These are phyloP conservation scores for Maudiozyma bulderi DNA, from an alignment of 805 yeast species.

Conservation along the genomic window DNA sequence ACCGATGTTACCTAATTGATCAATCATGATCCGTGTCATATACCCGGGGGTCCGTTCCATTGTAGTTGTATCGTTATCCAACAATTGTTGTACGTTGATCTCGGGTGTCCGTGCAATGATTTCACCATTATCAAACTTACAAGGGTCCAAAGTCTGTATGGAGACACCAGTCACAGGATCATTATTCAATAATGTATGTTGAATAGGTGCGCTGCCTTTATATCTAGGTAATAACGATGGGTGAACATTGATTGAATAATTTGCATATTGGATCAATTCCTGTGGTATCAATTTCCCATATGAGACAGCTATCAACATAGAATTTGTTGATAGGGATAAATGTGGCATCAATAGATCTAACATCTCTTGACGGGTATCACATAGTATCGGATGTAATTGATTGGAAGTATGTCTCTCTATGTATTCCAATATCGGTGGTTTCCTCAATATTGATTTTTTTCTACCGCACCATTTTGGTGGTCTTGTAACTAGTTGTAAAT, in stretches of 20 bases:
- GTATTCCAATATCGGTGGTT: slow-evolving; percentile 41
- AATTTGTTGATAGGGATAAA: slow-evolving; percentile 22
- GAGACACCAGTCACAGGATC: slow-evolving; percentile 71
- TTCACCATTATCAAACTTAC: slow-evolving; percentile 71
- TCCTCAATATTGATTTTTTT: slow-evolving; percentile 35
- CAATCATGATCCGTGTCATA: slow-evolving; percentile 30
- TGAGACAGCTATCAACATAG: slow-evolving; percentile 79
- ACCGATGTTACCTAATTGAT: slow-evolving; percentile 50
- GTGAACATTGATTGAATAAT: slow-evolving; percentile 75
- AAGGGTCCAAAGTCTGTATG: slow-evolving; percentile 82
- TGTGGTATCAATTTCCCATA: slow-evolving; percentile 77
- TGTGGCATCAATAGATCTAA: slow-evolving; percentile 5
- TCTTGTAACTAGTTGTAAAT: slow-evolving; percentile 54
- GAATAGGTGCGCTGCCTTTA: slow-evolving; percentile 87
- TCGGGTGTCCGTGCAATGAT: slow-evolving; percentile 49
- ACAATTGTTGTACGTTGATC: slow-evolving; percentile 8
- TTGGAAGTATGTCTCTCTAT: too few species aligned
- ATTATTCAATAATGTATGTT: slow-evolving; percentile 58
- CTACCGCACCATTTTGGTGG: slow-evolving; percentile 59
- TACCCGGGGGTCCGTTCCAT: slow-evolving; percentile 7
- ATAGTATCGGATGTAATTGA: slow-evolving; percentile 21
- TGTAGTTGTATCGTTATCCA: background rate
- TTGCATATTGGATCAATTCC: slow-evolving; percentile 37
- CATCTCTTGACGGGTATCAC: slow-evolving; percentile 18
- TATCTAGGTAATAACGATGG: slow-evolving; percentile 80